Conservation (phyloP, 1,139 yeast species). For the Pneumocystis sp. region DNA sequence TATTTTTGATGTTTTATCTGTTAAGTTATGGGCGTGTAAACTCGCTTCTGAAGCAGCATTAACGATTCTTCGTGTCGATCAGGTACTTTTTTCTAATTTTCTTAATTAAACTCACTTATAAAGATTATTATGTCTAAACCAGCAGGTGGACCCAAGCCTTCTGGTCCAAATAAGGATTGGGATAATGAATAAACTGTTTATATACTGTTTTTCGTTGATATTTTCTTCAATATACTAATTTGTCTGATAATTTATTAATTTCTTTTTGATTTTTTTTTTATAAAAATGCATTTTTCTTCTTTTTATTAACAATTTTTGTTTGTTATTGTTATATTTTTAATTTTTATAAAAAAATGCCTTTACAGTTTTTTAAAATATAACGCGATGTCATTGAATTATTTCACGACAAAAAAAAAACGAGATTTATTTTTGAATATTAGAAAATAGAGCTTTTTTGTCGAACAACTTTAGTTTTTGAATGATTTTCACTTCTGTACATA, state of each 20-base stretch:
- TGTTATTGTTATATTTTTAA: too few species aligned
- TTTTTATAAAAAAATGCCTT: neutral
- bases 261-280: neutral
- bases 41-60: slow-evolving; percentile 93
- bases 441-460: neutral
- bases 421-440: too few species aligned
- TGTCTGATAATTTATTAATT: neutral
- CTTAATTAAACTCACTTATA: slow-evolving; percentile 15
- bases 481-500: neutral
- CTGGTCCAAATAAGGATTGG: slow-evolving; percentile 13
- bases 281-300: neutral
- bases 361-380: too few species aligned
- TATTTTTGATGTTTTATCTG: slow-evolving; percentile 63
- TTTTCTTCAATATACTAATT: neutral
- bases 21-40: slow-evolving; percentile 75
- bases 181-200: slow-evolving; percentile 15
- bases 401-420: too few species aligned
- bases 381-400: too few species aligned
- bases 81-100: slow-evolving; percentile 45
- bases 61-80: slow-evolving; percentile 80
- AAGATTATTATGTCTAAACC: slow-evolving; percentile 15
- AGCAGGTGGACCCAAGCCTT: slow-evolving; percentile 15
- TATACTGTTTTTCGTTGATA: neutral
- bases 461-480: neutral
- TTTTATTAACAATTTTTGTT: neutral